A percentile compares a stretch with the other conserved stretches of the same genome.
Evolutionary conservation across 768 basidiomycete species (phyloP).

Genomic region (Strobilomyces dryophilus): DNA sequence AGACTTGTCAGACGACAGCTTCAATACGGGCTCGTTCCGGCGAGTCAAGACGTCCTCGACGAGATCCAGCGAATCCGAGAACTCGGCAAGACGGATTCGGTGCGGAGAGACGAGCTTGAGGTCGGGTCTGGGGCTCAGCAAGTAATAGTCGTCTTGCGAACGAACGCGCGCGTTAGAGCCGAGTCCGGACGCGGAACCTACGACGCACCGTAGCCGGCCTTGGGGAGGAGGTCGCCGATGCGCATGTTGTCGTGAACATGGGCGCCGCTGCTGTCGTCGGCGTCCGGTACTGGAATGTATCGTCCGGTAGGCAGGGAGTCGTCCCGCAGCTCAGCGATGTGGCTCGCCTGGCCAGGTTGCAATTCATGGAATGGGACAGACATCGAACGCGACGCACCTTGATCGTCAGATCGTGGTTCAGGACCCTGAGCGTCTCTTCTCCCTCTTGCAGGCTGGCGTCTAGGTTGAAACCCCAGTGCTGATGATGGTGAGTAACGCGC

Average conservation of each 20-base stretch:
- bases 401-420: conserved; percentile 44
- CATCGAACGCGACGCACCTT: conserved; percentile 24
- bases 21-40: conserved; percentile 43
- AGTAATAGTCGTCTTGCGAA: conserved; percentile 61
- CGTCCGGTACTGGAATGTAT: conserved; percentile 43
- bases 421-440: conserved; percentile 43
- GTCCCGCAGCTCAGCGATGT: conserved; percentile 48
- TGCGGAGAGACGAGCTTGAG: conserved; percentile 38
- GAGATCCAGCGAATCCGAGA: conserved; percentile 44
- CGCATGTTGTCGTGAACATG: conserved; percentile 47
- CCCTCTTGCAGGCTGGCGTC: conserved; percentile 56
- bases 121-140: conserved; percentile 39
- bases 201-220: conserved; percentile 52
- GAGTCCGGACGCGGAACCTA: neutral
- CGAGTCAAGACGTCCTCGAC: conserved; percentile 29
- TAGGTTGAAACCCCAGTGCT: conserved; percentile 86
- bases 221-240: conserved; percentile 57
- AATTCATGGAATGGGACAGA: neutral
- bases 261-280: conserved; percentile 32
- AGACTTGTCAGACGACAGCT: conserved; percentile 52
- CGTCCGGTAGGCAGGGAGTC: conserved; percentile 50
- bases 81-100: conserved; percentile 41
- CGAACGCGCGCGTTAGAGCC: neutral
- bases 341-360: conserved; percentile 41
- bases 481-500: neutral